phyloP scores from a whole-genome alignment of 2,329 filamentous ascomycete species.

The Cercospora citrullina region DNA sequence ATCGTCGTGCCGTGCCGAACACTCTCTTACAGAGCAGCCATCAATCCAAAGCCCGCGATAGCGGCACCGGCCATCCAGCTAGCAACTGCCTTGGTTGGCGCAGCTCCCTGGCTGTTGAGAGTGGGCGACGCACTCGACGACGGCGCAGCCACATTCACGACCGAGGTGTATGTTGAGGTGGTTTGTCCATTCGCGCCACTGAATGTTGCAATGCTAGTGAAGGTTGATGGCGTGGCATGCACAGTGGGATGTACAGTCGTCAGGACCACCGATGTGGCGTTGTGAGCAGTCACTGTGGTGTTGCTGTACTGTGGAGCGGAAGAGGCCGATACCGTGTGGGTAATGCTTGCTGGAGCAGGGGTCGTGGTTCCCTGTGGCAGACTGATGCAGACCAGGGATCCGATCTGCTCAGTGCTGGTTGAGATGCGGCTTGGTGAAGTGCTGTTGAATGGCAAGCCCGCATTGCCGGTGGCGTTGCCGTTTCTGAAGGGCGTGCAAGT shows the following conservation, averaged over 20 bases:
- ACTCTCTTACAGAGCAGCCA: constrained; percentile 10
- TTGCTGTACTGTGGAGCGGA: constrained; percentile 12
- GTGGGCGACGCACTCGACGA: constrained; percentile 11
- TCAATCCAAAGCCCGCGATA: constrained; percentile 9
- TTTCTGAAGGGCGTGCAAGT: constrained; percentile 31
- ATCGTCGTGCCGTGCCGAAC: background rate
- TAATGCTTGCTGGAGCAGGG: constrained; percentile 11
- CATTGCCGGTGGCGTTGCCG: constrained; percentile 26
- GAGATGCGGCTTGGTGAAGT: constrained; percentile 26
- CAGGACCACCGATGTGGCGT: constrained; percentile 19
- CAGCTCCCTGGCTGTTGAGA: constrained; percentile 18
- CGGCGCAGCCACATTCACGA: constrained; percentile 13
- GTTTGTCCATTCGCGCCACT: constrained; percentile 18
- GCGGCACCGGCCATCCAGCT: constrained; percentile 15
- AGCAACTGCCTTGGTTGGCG: background rate
- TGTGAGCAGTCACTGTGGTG: constrained; percentile 14
- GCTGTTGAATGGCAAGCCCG: constrained; percentile 30
- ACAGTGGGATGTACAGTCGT: constrained; percentile 17
- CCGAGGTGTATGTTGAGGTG: constrained; percentile 17
- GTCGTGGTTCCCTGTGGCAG: constrained; percentile 1
- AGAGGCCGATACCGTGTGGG: constrained; percentile 14
- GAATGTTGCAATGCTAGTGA: constrained; percentile 21
- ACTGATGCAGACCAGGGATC: constrained; percentile 28
- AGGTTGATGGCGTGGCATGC: constrained; percentile 13
- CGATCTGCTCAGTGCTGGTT: constrained; percentile 33